Percentiles rank a stretch among this genome's conserved stretches.
Conservation (phyloP, 2,329 filamentous ascomycete species). For the Alternaria sp. region DNA sequence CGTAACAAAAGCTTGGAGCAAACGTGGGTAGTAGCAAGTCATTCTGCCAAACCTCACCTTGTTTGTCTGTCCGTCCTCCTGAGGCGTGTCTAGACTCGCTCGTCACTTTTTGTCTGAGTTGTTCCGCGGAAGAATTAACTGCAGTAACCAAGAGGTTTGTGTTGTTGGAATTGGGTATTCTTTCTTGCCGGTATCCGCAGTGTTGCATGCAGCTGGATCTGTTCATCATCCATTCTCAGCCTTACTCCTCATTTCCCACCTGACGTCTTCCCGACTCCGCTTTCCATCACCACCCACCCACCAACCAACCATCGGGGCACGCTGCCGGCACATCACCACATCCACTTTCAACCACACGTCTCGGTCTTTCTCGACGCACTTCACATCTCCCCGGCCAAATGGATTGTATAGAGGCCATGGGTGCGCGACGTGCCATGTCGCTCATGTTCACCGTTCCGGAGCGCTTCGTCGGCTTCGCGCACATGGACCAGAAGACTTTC, state of each 20-base stretch:
- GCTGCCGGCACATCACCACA: neutral
- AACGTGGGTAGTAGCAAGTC: neutral
- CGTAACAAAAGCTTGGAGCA: constrained; percentile 8
- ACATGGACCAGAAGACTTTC: constrained; percentile 48
- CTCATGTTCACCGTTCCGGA: constrained; percentile 46
- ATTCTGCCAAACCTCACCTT: neutral
- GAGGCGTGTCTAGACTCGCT: neutral
- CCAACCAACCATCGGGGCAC: neutral
- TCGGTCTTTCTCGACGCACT: neutral
- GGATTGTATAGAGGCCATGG: constrained; percentile 27
- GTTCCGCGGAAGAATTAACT: neutral
- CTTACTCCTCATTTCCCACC: constrained; percentile 6
- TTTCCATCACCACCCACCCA: constrained; percentile 5
- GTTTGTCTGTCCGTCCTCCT: neutral
- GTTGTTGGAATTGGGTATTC: neutral
- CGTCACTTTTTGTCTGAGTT: neutral
- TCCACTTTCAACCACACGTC: neutral
- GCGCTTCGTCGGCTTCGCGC: constrained; percentile 46
- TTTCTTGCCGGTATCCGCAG: constrained; percentile 6
- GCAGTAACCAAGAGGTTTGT: neutral
- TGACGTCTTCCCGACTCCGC: constrained; percentile 15
- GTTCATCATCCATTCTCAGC: constrained; percentile 2
- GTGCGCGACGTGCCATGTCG: constrained; percentile 37
- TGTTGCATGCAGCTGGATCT: constrained; percentile 6
- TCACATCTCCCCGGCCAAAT: constrained; percentile 5